phyloP scores from a whole-genome alignment of 108 stramenopile genomes.

The Skeletonema marinoi region DNA sequence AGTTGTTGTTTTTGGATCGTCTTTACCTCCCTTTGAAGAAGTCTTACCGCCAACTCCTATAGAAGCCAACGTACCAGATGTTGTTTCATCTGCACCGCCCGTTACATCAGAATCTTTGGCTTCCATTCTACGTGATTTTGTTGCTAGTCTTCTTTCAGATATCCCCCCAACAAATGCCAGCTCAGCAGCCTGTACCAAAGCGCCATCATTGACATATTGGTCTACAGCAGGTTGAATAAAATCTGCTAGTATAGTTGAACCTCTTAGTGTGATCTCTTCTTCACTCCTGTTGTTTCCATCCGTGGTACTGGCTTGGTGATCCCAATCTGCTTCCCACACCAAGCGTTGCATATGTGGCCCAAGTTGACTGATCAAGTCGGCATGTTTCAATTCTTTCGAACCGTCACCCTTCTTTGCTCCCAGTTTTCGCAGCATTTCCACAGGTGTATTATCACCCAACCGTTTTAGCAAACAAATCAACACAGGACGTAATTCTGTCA shows the following conservation, averaged over 20 bases:
- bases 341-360: conserved; percentile 70
- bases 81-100: conserved; percentile 8
- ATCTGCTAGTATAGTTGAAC: conserved; percentile 69
- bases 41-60: conserved; percentile 23
- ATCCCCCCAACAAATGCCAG: conserved; percentile 62
- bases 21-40: neutral
- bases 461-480: conserved; percentile 77
- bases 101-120: conserved; percentile 20
- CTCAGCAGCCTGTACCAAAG: conserved; percentile 58
- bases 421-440: conserved; percentile 61
- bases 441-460: conserved; percentile 75
- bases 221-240: conserved; percentile 64
- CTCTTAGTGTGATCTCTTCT: conserved; percentile 55
- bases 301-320: conserved; percentile 38
- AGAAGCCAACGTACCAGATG: conserved; percentile 7
- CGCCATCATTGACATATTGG: conserved; percentile 51
- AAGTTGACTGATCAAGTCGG: conserved; percentile 73
- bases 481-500: conserved; percentile 80
- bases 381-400: conserved; percentile 57
- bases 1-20: conserved; percentile 11
- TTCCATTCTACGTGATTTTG: conserved; percentile 64
- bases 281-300: conserved; percentile 28
- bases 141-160: conserved; percentile 64
- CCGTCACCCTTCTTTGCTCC: conserved; percentile 44
- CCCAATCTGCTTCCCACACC: conserved; percentile 90